phyloP scores from a whole-genome alignment of 2,329 filamentous ascomycete species.

The Chaetomium olivaceum region DNA sequence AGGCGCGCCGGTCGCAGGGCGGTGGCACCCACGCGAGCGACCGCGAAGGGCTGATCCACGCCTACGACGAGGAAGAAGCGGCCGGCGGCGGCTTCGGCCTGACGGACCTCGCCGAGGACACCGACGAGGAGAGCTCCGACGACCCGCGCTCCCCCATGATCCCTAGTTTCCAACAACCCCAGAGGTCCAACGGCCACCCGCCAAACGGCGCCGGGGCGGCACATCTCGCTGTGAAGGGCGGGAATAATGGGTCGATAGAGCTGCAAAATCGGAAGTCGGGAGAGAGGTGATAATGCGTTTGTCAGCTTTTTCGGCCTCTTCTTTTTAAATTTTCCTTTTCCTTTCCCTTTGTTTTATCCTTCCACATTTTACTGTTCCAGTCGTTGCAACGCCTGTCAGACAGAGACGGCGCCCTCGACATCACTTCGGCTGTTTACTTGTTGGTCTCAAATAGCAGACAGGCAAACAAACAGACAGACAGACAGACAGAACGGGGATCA shows the following conservation, averaged over 20 bases:
- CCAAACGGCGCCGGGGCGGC: slow-evolving; percentile 33
- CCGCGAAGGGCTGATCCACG: slow-evolving; percentile 79
- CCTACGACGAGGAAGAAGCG: slow-evolving; percentile 81
- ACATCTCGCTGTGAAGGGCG: slow-evolving; percentile 25
- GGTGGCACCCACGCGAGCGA: slow-evolving; percentile 59
- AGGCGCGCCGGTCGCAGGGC: slow-evolving; percentile 70
- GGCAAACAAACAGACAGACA: not conserved
- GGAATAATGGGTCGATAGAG: slow-evolving; percentile 46
- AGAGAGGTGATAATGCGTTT: slow-evolving; percentile 35
- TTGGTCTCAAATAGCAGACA: not conserved
- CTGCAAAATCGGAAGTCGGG: slow-evolving; percentile 50
- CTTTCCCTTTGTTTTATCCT: not conserved
- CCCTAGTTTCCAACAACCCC: slow-evolving; percentile 32
- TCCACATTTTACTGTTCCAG: not conserved
- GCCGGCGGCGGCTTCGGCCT: slow-evolving; percentile 67
- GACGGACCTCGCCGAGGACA: slow-evolving; percentile 76
- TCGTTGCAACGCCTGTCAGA: not conserved
- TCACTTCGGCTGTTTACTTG: not conserved
- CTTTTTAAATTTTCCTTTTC: not conserved
- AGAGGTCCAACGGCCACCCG: slow-evolving; percentile 40
- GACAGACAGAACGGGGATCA: not conserved
- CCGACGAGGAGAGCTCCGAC: slow-evolving; percentile 57
- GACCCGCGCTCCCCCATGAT: slow-evolving; percentile 41
- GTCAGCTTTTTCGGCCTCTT: not conserved
- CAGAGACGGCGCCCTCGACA: not conserved